Evolutionary conservation across 306 rosid species (phyloP), one percentile per base, ranked within the genome.

Genomic region (Corylus heterophylla): DNA sequence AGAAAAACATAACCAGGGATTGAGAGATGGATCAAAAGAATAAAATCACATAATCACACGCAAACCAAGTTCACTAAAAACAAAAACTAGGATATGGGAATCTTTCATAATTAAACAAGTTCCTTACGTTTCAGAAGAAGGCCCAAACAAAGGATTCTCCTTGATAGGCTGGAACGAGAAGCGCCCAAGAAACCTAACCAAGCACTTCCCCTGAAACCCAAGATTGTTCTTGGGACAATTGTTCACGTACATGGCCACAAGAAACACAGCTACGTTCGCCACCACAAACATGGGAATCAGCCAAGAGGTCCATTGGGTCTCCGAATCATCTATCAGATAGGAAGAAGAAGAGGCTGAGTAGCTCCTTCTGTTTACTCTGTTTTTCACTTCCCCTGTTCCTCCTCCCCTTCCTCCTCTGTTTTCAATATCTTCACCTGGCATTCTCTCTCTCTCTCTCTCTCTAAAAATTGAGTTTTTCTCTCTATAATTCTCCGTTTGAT

Each of bases 141-240:
- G 92, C 1, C 97, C 98, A 20, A 94, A 87, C 80, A 90, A 82
- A 25, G 97, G 97, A 88, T 94, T 94, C 78, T 89, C 93, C 69
- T 52, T 56, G 5, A 91, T 74, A 63, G 98, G 92, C 84, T 92
- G 87, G 45, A 94, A 94, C 55, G 98, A 91, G 78, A 92, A 88
- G 12, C 89, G 78, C 7, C 90, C 90, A 0, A 94, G 93, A 48
- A 92, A 86, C 76, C 69, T 86, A 0, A 87, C 92, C 25, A 87
- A 90, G 8, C 97, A 94, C 17, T 79, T 83, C n/a, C 90, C 94
- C 16, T 79, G 22, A 5, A 82, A 5, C 7, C 31, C 81, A 25
- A 16, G 14, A 82, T 82, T 76, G 39, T 85, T 81, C 25, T 85
- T 74, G 6, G 98, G 98, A 72, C 97, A 94, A 64, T 94, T 76